phyloP scores from a whole-genome alignment of 345 rosid genomes.

The Eucalyptus cloeziana region DNA sequence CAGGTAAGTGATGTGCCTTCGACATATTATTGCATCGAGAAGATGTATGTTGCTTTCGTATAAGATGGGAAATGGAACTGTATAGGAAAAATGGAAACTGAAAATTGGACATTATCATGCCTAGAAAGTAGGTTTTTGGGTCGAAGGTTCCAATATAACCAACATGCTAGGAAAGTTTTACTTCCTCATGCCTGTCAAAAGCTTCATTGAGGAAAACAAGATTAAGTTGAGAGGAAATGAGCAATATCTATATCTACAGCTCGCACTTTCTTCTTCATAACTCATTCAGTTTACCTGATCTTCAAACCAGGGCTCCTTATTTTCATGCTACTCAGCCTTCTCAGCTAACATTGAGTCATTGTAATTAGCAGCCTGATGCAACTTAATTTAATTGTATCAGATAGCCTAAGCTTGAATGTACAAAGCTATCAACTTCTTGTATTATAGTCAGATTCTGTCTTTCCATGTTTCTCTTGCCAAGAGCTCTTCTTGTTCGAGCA shows the following conservation, averaged over 20 bases:
- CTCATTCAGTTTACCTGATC: not conserved
- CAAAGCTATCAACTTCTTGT: not conserved
- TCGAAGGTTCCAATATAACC: not conserved
- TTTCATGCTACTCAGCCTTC: not conserved
- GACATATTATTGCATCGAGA: not conserved
- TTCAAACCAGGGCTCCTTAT: not conserved
- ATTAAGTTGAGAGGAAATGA: not conserved
- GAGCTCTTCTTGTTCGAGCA: not conserved
- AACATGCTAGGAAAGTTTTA: not conserved
- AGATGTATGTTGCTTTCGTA: not conserved
- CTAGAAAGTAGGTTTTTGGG: not conserved
- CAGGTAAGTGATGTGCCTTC: slow-evolving; percentile 29
- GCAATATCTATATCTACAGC: not conserved
- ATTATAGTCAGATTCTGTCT: not conserved
- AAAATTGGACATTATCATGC: not conserved
- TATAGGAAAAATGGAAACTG: not conserved
- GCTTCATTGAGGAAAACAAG: not conserved
- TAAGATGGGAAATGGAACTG: not conserved
- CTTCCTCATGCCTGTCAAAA: not conserved
- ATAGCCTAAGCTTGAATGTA: not conserved
- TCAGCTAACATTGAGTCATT: not conserved
- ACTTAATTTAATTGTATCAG: not conserved
- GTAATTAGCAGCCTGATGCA: not conserved
- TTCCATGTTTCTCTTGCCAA: not conserved
- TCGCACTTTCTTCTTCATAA: not conserved